These are phyloP conservation scores for Apiotrichum siamense DNA, from an alignment of 1,284 basidiomycete species.

Conservation along the genomic window DNA sequence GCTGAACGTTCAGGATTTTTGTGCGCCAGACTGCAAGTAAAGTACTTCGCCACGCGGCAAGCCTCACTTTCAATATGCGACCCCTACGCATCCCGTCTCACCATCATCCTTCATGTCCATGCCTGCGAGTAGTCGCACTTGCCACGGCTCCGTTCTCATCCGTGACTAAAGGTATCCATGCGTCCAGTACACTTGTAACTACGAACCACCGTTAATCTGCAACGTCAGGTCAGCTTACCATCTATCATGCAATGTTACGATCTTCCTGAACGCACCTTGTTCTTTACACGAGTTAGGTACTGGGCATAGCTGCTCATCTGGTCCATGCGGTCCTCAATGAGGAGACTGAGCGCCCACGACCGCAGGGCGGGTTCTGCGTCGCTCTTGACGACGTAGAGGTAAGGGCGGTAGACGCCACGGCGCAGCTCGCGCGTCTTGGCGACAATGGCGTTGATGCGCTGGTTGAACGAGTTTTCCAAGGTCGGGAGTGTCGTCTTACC, in stretches of 20 bases:
- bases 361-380: slow-evolving; percentile 92
- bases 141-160: neutral
- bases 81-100: too few species aligned
- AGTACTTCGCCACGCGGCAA: too few species aligned
- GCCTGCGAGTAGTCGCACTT: neutral
- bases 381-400: slow-evolving; percentile 97
- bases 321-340: slow-evolving; percentile 95
- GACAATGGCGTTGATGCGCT: slow-evolving; percentile 86
- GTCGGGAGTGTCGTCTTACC: slow-evolving; percentile 87
- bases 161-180: slow-evolving; percentile 4
- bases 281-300: slow-evolving; percentile 71
- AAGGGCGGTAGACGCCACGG: slow-evolving; percentile 84
- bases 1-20: neutral
- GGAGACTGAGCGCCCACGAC: slow-evolving; percentile 86
- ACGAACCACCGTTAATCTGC: slow-evolving; percentile 6
- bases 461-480: slow-evolving; percentile 87
- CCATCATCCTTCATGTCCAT: neutral
- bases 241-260: too few species aligned
- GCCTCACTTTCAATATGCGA: too few species aligned
- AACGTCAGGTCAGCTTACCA: neutral
- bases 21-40: too few species aligned
- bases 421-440: slow-evolving; percentile 77
- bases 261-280: slow-evolving; percentile 54
- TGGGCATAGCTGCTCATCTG: slow-evolving; percentile 92
- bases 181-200: slow-evolving; percentile 4